phyloP scores from a whole-genome alignment of 805 yeast genomes.

The Cephaloascus albidus region DNA sequence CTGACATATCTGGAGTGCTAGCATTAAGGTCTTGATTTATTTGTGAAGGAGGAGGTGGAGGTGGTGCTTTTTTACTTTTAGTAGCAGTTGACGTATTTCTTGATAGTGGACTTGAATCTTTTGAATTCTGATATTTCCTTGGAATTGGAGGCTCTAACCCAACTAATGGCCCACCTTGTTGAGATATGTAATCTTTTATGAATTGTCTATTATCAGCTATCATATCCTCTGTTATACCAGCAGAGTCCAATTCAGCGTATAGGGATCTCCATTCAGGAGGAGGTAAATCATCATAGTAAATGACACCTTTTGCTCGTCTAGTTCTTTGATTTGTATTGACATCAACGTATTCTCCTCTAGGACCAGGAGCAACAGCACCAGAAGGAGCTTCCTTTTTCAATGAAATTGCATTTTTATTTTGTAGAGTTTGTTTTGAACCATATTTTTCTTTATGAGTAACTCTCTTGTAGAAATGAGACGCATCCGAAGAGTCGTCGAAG shows the following conservation, averaged over 20 bases:
- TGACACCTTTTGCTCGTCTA: constrained; percentile 46
- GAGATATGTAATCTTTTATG: constrained; percentile 66
- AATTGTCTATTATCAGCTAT: constrained; percentile 80
- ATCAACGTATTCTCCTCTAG: constrained; percentile 52
- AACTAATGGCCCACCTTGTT: constrained; percentile 71
- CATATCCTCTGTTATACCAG: constrained; percentile 83
- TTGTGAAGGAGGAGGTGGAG: constrained; percentile 27
- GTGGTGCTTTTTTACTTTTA: constrained; percentile 20
- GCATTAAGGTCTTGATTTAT: neutral
- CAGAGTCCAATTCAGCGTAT: constrained; percentile 60
- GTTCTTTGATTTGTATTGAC: constrained; percentile 43
- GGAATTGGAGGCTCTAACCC: constrained; percentile 85
- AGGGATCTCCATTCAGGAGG: constrained; percentile 80
- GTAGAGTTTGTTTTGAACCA: constrained; percentile 78
- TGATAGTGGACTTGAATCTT: constrained; percentile 4
- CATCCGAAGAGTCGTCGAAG: constrained; percentile 85
- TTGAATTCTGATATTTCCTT: constrained; percentile 35
- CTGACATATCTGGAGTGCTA: neutral
- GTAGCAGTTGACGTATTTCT: constrained; percentile 6
- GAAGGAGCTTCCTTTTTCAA: constrained; percentile 42
- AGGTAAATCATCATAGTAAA: constrained; percentile 70
- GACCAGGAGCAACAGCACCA: constrained; percentile 37
- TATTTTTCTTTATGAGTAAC: constrained; percentile 69
- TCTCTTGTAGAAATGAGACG: constrained; percentile 74
- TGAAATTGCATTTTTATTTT: constrained; percentile 83